A percentile compares a stretch with the other conserved stretches of the same genome.
Evolutionary conservation across 2,329 filamentous ascomycete genomes (phyloP).

Genomic region (Pseudocercospora vitis): DNA sequence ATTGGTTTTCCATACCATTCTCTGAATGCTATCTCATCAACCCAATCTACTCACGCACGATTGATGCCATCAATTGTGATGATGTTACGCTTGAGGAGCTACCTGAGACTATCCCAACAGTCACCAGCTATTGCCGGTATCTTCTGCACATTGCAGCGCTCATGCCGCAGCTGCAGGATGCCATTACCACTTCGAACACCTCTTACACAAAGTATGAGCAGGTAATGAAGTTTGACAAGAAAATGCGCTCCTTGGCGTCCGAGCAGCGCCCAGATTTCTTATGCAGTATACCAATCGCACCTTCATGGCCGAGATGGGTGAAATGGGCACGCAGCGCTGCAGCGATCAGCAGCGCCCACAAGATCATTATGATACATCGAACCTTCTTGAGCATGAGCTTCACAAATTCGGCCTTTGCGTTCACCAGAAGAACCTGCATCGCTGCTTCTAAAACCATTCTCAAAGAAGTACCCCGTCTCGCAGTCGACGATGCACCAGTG

Average conservation of each 20-base stretch:
- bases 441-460: constrained; percentile 22
- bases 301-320: constrained; percentile 13
- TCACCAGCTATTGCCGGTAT: constrained; percentile 17
- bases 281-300: constrained; percentile 3
- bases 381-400: constrained; percentile 20
- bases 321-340: constrained; percentile 14
- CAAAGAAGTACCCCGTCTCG: constrained; percentile 6
- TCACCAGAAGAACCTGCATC: constrained; percentile 18
- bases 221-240: constrained; percentile 16
- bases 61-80: constrained; percentile 11
- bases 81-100: constrained; percentile 8
- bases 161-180: constrained; percentile 16
- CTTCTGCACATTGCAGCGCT: constrained; percentile 11
- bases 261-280: constrained; percentile 6
- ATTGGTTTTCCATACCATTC: constrained; percentile 15
- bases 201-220: constrained; percentile 17
- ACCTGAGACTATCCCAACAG: constrained; percentile 2
- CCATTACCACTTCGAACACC: constrained; percentile 12
- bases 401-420: constrained; percentile 13
- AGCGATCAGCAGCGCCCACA: constrained; percentile 14
- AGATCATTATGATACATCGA: constrained; percentile 24
- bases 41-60: constrained; percentile 7
- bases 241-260: constrained; percentile 13
- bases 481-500: constrained; percentile 7
- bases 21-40: constrained; percentile 13